Percentiles rank a stretch among this genome's conserved stretches.
These are phyloP conservation scores for Bipolaris victoriae DNA, from an alignment of 2,329 filamentous ascomycete species.

Conservation along the genomic window DNA sequence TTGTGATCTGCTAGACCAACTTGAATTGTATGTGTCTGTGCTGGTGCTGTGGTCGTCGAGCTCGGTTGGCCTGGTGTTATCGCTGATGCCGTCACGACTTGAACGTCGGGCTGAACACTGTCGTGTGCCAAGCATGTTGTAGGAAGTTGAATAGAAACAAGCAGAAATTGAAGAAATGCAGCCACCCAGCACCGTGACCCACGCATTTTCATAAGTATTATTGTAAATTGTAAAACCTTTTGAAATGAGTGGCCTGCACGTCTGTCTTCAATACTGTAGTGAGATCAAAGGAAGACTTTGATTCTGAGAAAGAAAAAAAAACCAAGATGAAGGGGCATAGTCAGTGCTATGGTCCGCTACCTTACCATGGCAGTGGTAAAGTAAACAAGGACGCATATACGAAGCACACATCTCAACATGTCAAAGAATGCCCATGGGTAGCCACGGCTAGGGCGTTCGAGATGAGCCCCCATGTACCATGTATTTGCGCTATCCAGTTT, in stretches of 20 bases:
- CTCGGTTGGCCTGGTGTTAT: conserved; percentile 11
- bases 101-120: background rate
- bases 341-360: background rate
- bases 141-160: background rate
- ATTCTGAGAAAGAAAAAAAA: conserved; percentile 7
- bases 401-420: background rate
- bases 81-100: conserved; percentile 3
- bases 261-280: background rate
- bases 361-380: conserved; percentile 7
- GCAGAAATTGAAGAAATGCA: background rate
- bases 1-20: conserved; percentile 49
- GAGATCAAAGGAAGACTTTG: background rate
- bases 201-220: background rate
- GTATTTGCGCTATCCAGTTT: conserved; percentile 2
- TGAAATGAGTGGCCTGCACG: background rate
- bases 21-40: conserved; percentile 41
- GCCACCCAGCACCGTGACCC: background rate
- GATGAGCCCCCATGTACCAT: conserved; percentile 13
- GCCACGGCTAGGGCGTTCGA: conserved; percentile 15
- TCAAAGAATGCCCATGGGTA: conserved; percentile 10
- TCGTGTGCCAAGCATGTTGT: conserved; percentile 19
- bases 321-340: background rate
- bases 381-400: conserved; percentile 11
- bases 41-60: conserved; percentile 22
- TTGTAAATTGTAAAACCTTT: background rate